Base-by-base conservation (phyloP, 768 basidiomycete genomes). In the Termitomyces sp. region DNA sequence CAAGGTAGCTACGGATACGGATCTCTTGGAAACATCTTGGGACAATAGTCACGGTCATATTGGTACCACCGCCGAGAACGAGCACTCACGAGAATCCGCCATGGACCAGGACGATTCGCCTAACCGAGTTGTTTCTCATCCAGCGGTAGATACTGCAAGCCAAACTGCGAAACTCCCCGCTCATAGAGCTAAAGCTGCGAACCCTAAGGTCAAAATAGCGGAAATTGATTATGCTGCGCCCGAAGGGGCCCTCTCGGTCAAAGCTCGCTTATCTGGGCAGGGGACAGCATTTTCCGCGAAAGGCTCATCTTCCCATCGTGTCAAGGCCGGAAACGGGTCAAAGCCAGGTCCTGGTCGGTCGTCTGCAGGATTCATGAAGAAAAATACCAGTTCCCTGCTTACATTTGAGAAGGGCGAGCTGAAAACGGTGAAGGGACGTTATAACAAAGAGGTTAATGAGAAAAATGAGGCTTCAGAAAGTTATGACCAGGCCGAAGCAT, bases 291-390 rank as follows among this genome's bases (percentile, higher is more conserved):
- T 66, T 24, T 55, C 65, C 33, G 24, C 44, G 20, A 48, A 45
- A 9, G 53, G 9, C 1, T 50, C 61, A 49, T 57, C 49, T 22
- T 50, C 57, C 9, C 40, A 16, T 50, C 55, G 58, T 59, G 33
- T 33, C 54, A 44, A 42, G 40, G 32, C 28, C 12, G 55, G 40
- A 44, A 46, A 24, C 35, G 50, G 69, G 50, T 58, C 68, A 33
- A 81, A 76, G 61, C 78, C 84, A 40, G 84, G 82, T n/a, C 81
- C 82, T 28, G 81, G 81, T 33, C 80, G 80, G 35, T 81, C 81
- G 4, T 84, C 85, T 13, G 65, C 73, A 28, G 80, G 81, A 8
- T 60, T 82, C 36, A 40, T 70, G 38, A 69, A 61, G 52, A 79
- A 74, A 58, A 78, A 72, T 51, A 77, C 74, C 35, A 84, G 81